A percentile compares a stretch with the other conserved stretches of the same genome.
phyloP scores from a whole-genome alignment of 805 yeast species.

The Kodamaea fukazawae region DNA sequence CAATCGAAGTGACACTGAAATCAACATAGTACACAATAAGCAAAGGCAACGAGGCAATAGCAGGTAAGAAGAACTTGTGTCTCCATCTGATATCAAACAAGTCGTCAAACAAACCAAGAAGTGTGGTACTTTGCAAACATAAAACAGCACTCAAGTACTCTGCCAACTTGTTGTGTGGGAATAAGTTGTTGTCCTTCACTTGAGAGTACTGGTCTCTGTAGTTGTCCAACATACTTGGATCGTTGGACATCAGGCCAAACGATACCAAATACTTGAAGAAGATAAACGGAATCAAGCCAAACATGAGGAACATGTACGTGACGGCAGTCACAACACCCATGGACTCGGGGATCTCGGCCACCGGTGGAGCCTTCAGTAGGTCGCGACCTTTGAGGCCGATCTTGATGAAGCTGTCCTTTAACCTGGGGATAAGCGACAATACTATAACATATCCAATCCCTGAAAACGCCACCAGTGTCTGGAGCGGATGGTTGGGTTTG shows the following conservation, averaged over 20 bases:
- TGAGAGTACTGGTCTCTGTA: conserved; percentile 35
- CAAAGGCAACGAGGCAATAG: conserved; percentile 88
- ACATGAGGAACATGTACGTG: conserved; percentile 76
- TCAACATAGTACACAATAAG: conserved; percentile 90
- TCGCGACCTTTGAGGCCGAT: conserved; percentile 88
- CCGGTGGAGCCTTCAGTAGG: conserved; percentile 74
- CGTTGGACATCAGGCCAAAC: conserved; percentile 34
- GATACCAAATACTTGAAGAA: conserved; percentile 73
- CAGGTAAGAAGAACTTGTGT: conserved; percentile 93
- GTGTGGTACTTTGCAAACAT: conserved; percentile 77
- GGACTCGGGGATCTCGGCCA: conserved; percentile 69
- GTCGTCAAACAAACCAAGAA: conserved; percentile 91
- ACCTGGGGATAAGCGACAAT: conserved; percentile 60
- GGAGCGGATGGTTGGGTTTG: conserved; percentile 46
- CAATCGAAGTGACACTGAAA: conserved; percentile 85
- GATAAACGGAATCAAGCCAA: conserved; percentile 82
- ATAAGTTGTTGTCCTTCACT: conserved; percentile 35
- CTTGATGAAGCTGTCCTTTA: conserved; percentile 63
- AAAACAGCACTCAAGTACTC: conserved; percentile 83
- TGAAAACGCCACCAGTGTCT: conserved; percentile 64
- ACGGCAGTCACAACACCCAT: conserved; percentile 89
- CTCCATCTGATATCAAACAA: conserved; percentile 96
- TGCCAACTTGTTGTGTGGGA: conserved; percentile 80
- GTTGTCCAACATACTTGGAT: conserved; percentile 28
- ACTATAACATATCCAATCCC: conserved; percentile 65